Evolutionary conservation across 23 red algal species (phyloP).

Genomic region (Gracilaria gracilis): DNA sequence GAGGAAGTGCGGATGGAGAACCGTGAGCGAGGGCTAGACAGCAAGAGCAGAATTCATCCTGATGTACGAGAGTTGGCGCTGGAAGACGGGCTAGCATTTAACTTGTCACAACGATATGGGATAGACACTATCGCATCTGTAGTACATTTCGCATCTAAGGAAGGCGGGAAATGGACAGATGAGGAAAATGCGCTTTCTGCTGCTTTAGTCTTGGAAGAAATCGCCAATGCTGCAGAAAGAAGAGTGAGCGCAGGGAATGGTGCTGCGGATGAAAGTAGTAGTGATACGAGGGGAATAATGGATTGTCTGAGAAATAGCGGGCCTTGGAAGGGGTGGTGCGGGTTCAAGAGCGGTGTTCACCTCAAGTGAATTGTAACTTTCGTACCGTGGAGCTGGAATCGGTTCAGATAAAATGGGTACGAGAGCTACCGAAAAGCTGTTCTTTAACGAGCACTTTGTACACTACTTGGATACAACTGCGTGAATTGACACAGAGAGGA

Average conservation of each 20-base stretch:
- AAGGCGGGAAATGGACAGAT: constrained; percentile 7
- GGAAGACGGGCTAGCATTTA: constrained; percentile 13
- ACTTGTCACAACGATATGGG: background rate
- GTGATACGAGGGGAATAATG: background rate
- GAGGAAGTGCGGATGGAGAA: background rate
- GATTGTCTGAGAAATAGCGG: background rate
- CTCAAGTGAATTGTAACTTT: background rate
- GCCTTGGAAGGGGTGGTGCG: constrained; percentile 35
- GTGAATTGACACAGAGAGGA: too few species aligned
- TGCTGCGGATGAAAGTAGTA: background rate
- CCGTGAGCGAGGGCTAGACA: background rate
- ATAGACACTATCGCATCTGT: background rate
- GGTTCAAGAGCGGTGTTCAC: constrained; percentile 11
- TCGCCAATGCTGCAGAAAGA: background rate
- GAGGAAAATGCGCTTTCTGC: background rate
- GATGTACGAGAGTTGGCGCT: constrained; percentile 4
- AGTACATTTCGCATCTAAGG: background rate
- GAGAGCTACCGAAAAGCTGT: background rate
- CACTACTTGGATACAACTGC: too few species aligned
- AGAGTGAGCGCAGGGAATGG: background rate
- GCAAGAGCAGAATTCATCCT: background rate
- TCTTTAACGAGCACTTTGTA: too few species aligned
- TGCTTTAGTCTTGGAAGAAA: constrained; percentile 9
- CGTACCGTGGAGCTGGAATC: background rate
- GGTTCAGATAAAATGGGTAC: background rate